Percentiles rank a stretch among this genome's conserved stretches.
These are phyloP conservation scores for Penicillium fimorum DNA, from an alignment of 495 filamentous ascomycete genomes.

Conservation along the genomic window DNA sequence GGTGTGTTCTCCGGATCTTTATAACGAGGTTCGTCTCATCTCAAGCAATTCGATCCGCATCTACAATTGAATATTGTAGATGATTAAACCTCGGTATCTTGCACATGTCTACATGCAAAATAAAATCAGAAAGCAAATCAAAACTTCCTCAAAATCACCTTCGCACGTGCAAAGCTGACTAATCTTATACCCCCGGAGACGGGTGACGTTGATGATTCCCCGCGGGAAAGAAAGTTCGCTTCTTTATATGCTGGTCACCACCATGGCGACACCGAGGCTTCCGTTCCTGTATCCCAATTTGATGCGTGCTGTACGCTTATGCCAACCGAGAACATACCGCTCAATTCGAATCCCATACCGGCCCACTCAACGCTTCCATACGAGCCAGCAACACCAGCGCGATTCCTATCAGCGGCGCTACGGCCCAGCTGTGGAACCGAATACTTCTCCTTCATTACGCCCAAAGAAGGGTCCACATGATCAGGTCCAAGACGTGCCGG, in stretches of 20 bases:
- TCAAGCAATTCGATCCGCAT: too few species aligned
- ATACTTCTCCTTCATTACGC: slow-evolving; percentile 37
- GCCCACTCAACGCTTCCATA: slow-evolving; percentile 34
- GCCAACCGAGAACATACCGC: slow-evolving; percentile 34
- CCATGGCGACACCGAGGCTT: slow-evolving; percentile 67
- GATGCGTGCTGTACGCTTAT: slow-evolving; percentile 46
- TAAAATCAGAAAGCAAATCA: not conserved
- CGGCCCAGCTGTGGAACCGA: slow-evolving; percentile 49
- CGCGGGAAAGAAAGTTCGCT: slow-evolving; percentile 5
- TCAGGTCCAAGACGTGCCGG: slow-evolving; percentile 22
- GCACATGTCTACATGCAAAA: not conserved
- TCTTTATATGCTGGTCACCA: slow-evolving; percentile 4
- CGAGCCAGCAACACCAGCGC: slow-evolving; percentile 39
- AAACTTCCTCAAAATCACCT: not conserved
- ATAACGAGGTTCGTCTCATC: too few species aligned
- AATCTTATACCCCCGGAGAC: not conserved
- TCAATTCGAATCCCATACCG: slow-evolving; percentile 27
- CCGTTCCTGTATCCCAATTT: slow-evolving; percentile 75
- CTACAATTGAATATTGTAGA: not conserved
- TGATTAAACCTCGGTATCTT: not conserved
- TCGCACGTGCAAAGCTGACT: not conserved
- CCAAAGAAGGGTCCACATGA: slow-evolving; percentile 25
- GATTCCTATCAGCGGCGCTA: slow-evolving; percentile 51
- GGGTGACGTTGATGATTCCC: slow-evolving; percentile 3
- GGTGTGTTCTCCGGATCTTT: too few species aligned